Evolutionary conservation across 2,329 filamentous ascomycete genomes (phyloP).

Genomic region (Aspergillus sp.): DNA sequence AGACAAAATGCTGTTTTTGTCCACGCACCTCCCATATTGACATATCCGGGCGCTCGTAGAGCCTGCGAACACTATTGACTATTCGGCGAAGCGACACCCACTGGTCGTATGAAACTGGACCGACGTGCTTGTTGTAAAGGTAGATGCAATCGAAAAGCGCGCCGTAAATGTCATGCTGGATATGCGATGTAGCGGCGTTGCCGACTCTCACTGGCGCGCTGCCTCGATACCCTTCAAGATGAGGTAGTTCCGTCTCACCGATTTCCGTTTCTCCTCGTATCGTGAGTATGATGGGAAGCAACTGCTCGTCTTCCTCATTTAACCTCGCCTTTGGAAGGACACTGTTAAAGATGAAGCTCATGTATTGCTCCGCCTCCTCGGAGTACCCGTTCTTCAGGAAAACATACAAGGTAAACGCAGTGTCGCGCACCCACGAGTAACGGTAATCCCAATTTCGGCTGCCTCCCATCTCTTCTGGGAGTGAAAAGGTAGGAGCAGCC

Average conservation of each 20-base stretch:
- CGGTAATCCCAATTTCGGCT: constrained; percentile 36
- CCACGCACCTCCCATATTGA: constrained; percentile 72
- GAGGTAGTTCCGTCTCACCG: constrained; percentile 55
- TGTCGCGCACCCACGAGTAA: constrained; percentile 65
- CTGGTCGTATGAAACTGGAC: constrained; percentile 62
- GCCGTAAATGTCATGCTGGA: constrained; percentile 68
- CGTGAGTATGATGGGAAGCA: constrained; percentile 66
- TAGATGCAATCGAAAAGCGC: constrained; percentile 67
- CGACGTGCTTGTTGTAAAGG: constrained; percentile 65
- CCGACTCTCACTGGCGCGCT: constrained; percentile 63
- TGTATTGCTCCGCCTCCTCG: constrained; percentile 65
- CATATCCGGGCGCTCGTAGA: constrained; percentile 60
- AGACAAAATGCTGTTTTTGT: constrained; percentile 62
- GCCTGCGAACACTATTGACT: constrained; percentile 56
- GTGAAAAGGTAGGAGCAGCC: constrained; percentile 63
- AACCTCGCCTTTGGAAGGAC: constrained; percentile 33
- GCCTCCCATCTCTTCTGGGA: constrained; percentile 64
- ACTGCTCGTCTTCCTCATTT: constrained; percentile 19
- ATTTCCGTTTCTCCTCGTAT: constrained; percentile 64
- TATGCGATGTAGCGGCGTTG: constrained; percentile 63
- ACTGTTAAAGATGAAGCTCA: constrained; percentile 62
- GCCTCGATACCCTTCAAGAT: constrained; percentile 60
- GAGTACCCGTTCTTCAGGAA: constrained; percentile 62
- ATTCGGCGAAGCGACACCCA: constrained; percentile 61
- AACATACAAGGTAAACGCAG: constrained; percentile 64